Evolutionary conservation across 2,329 filamentous ascomycete species (phyloP), one percentile per base, ranked within the genome.

Genomic region (Lecanicillium sp.): DNA sequence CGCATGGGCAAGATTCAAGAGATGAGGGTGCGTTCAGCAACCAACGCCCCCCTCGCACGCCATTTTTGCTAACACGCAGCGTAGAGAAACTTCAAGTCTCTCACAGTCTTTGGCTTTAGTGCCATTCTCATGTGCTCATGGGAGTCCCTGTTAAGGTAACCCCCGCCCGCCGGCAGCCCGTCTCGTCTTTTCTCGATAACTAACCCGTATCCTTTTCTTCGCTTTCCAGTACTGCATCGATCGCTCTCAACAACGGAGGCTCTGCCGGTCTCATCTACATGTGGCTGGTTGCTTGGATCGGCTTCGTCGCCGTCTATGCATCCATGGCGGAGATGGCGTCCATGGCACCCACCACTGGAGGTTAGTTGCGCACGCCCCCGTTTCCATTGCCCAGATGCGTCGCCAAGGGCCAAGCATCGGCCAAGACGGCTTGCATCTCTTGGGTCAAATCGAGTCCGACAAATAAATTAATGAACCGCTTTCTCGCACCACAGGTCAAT

Each of bases 261-360:
- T 58, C 59, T 4, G 60, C 58, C 5, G 64, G 65, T 11, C 50
- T 66, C 28, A 64, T 68, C 22, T 68, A 59, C 51, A 53, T 58
- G 13, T 64, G 51, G 43, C 39, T 65, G 4, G 46, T 54, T 7
- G 52, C 49, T 20, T 56, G 56, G 41, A 43, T 53, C 9, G 59
- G 60, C 3, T 56, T 61, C 27, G 46, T 55, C 27, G 46, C 53
- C 13, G 54, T 59, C 33, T 55, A 55, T 42, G 45, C 56, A 6
- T 62, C 58, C 14, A 59, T 68, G 55, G 62, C 63, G 15, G 65
- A 68, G 46, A 64, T 68, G 55, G 61, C 60, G 1, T 65, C 63
- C 2, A 66, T 69, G 60, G 68, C 69, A 3, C 71, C 71, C 2
- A 74, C 68, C 0, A 62, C 65, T 11, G 70, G 70, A 13, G 71